These are phyloP conservation scores for Sporisorium iseilematis-ciliati DNA, from an alignment of 1,284 basidiomycete genomes.

Conservation along the genomic window DNA sequence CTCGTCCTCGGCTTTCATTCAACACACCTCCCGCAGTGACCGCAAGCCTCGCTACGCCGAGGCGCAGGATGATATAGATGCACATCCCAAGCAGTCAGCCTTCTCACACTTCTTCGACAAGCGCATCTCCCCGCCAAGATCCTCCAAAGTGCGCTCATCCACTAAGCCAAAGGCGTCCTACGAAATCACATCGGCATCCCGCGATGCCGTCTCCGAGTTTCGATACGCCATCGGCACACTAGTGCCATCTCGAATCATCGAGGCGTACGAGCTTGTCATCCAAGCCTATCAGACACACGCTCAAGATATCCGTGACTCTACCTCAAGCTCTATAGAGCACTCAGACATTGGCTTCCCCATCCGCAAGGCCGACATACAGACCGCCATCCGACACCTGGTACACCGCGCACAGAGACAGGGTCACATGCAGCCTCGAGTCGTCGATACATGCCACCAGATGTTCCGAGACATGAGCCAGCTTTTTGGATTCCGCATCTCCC, in stretches of 20 bases:
- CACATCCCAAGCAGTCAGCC: not conserved
- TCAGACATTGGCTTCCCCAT: slow-evolving; percentile 26
- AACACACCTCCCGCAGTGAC: not conserved
- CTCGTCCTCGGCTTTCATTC: not conserved
- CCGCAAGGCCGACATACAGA: slow-evolving; percentile 39
- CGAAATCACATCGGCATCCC: slow-evolving; percentile 23
- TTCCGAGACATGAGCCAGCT: slow-evolving; percentile 27
- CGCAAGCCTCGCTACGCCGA: slow-evolving; percentile 3
- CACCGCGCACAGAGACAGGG: slow-evolving; percentile 14
- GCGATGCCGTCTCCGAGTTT: slow-evolving; percentile 13
- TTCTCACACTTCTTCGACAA: slow-evolving; percentile 44
- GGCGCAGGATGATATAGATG: not conserved
- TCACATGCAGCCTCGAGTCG: not conserved
- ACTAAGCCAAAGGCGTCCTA: slow-evolving; percentile 11
- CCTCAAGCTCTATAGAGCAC: slow-evolving; percentile 2
- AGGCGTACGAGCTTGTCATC: slow-evolving; percentile 19
- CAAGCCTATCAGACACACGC: slow-evolving; percentile 16
- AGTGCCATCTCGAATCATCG: slow-evolving; percentile 6
- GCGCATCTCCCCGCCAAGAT: not conserved
- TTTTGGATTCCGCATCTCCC: slow-evolving; percentile 31
- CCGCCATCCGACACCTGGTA: slow-evolving; percentile 24
- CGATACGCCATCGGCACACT: slow-evolving; percentile 19
- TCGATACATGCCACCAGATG: slow-evolving; percentile 31
- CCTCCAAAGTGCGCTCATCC: not conserved
- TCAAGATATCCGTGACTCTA: not conserved